Base-by-base conservation (phyloP, 208 protist genomes). In the Borovskyia barvae region DNA sequence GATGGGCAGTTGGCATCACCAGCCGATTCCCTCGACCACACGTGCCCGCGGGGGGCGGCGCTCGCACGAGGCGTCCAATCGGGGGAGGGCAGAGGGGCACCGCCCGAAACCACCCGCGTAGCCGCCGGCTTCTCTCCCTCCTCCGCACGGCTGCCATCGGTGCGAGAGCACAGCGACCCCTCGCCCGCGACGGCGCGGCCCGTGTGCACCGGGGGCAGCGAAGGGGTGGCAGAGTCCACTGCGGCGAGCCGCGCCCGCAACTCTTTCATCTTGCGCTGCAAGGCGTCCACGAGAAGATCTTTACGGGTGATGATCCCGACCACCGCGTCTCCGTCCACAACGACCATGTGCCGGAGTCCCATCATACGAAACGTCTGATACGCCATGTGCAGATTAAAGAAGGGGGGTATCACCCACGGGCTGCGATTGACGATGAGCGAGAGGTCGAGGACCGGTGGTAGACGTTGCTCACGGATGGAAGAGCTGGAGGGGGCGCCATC, bases 291-390 rank as follows among this genome's bases (percentile, higher is more conserved):
- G 12, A 96, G 78, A 9, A 97, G 71, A 60, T 97, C 92, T 45
- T 97, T 94, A 17, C 92, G 86, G 2, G 92, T 98, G 66, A 98
- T 92, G n/a, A 98, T 92, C 28, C 95, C 92, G 4, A 79, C 59
- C 6, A 97, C 85, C 22, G 62, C 67, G 49, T 93, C 84, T 30
- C 82, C 76, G 56, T 95, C 78, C 17, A 96, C 79, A 28, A 98
- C 93, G 2, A 92, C 82, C 82, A 98, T 82, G 72, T 97, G 93
- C 11, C 95, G 91, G 50, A 98, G 75, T 0, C 93, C 95, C 86
- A 98, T 92, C 47, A 75, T 88, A 25, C 89, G 79, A 59, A 98
- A 98, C 8, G 93, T 87, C 37, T 86, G 69, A 62, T 94, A 96
- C 2, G 79, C 76, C 82, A 95, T 92, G 37, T 90, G 61, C 17